phyloP scores from a whole-genome alignment of 495 filamentous ascomycete species.

The Annulohypoxylon maeteangense region DNA sequence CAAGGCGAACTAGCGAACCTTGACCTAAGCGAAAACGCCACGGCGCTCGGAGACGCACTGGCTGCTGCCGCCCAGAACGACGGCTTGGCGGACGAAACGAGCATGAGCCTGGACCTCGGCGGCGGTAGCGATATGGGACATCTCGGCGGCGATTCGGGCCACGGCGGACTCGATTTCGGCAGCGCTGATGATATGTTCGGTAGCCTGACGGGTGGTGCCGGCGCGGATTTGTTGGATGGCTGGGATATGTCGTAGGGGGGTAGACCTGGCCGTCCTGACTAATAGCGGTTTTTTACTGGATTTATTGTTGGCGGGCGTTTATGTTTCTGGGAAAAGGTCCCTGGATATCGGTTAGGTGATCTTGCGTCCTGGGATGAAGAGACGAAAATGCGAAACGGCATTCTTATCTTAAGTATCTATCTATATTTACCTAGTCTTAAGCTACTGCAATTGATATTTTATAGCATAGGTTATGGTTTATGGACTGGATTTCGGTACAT shows the following conservation, averaged over 20 bases:
- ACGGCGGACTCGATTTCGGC: conserved; percentile 42
- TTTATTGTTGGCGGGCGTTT: conserved; percentile 11
- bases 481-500: neutral
- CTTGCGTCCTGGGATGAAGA: neutral
- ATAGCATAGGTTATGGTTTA: neutral
- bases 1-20: conserved; percentile 45
- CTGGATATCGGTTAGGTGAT: neutral
- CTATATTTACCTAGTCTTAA: neutral
- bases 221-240: conserved; percentile 36
- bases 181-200: conserved; percentile 44
- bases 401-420: neutral
- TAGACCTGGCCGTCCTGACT: neutral
- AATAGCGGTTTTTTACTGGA: neutral
- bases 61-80: conserved; percentile 49
- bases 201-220: conserved; percentile 23
- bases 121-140: conserved; percentile 42
- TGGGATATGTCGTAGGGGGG: conserved; percentile 44
- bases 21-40: conserved; percentile 41
- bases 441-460: too few species aligned
- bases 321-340: neutral
- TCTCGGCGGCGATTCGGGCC: conserved; percentile 36
- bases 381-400: neutral
- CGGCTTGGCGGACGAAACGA: conserved; percentile 34
- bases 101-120: conserved; percentile 40
- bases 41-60: conserved; percentile 49